Evolutionary conservation across 2,329 filamentous ascomycete species (phyloP).

Genomic region (Peltaster fructicola): DNA sequence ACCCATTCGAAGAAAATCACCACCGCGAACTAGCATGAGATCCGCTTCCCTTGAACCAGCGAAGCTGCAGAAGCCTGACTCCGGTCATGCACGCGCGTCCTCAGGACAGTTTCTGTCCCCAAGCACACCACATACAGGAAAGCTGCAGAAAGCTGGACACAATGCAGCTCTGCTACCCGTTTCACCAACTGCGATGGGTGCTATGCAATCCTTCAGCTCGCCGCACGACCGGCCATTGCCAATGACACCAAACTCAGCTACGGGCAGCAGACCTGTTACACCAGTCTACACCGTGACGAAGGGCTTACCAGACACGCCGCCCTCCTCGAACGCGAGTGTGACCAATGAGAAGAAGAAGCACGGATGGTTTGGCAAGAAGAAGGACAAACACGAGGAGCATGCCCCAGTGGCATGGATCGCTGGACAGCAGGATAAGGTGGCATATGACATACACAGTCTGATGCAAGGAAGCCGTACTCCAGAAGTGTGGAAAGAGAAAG

Average conservation of each 20-base stretch:
- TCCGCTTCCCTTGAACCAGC: no score
- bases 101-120: constrained; percentile 3
- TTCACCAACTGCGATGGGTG: no score
- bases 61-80: no score
- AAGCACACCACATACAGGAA: constrained; percentile 6
- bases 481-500: constrained; percentile 45
- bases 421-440: constrained; percentile 36
- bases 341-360: constrained; percentile 13
- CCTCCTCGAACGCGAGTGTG: constrained; percentile 2
- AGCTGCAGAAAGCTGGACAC: constrained; percentile 5
- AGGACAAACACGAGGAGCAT: constrained; percentile 16
- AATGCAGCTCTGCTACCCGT: constrained; percentile 7
- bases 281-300: constrained; percentile 6
- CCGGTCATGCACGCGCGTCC: constrained; percentile 2
- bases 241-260: constrained; percentile 7
- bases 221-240: constrained; percentile 5
- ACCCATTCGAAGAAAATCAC: no score
- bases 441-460: constrained; percentile 36
- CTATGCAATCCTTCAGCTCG: no score
- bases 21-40: no score
- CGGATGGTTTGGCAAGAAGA: constrained; percentile 17
- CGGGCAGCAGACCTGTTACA: constrained; percentile 10
- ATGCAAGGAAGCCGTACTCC: constrained; percentile 34
- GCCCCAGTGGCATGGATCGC: constrained; percentile 38
- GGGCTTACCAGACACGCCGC: constrained; percentile 8